A percentile compares a stretch with the other conserved stretches of the same genome.
Conservation (phyloP, 768 basidiomycete genomes). For the Kondoa subrosea region DNA sequence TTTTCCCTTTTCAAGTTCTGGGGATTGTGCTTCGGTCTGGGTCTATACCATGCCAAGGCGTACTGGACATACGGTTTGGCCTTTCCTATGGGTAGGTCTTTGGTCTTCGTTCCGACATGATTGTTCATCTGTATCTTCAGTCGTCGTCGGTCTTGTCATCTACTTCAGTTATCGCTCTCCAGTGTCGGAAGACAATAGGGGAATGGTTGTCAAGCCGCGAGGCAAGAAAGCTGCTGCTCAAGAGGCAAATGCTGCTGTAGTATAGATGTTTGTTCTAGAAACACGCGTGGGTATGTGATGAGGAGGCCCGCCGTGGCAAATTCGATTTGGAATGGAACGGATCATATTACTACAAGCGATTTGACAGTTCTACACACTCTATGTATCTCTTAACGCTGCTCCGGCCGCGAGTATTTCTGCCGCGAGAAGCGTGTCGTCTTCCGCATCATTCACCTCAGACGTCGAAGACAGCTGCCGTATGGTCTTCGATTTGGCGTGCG, state of each 20-base stretch:
- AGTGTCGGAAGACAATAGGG: slow-evolving; percentile 10
- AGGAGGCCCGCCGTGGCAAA: too few relatives aligned
- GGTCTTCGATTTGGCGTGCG: background rate
- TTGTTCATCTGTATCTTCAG: too few relatives aligned
- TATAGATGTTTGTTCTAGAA: too few relatives aligned
- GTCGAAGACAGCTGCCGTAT: background rate
- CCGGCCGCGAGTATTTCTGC: background rate
- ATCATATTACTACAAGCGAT: background rate
- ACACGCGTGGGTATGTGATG: too few relatives aligned
- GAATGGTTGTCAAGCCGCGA: slow-evolving; percentile 6
- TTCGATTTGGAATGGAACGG: too few relatives aligned
- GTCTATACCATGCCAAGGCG: slow-evolving; percentile 19
- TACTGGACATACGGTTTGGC: slow-evolving; percentile 28
- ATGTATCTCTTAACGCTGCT: background rate
- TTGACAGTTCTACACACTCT: background rate
- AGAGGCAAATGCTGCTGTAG: background rate
- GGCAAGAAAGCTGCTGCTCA: slow-evolving; percentile 10
- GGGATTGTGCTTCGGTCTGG: slow-evolving; percentile 9
- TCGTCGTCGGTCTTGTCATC: slow-evolving; percentile 25
- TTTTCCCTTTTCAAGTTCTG: background rate
- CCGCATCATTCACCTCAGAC: background rate
- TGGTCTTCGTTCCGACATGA: background rate
- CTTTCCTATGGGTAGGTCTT: background rate
- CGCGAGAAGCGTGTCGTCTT: background rate
- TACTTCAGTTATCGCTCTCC: slow-evolving; percentile 23